These are phyloP conservation scores for Pichia sp. DNA, from an alignment of 1,139 yeast species.

Conservation along the genomic window DNA sequence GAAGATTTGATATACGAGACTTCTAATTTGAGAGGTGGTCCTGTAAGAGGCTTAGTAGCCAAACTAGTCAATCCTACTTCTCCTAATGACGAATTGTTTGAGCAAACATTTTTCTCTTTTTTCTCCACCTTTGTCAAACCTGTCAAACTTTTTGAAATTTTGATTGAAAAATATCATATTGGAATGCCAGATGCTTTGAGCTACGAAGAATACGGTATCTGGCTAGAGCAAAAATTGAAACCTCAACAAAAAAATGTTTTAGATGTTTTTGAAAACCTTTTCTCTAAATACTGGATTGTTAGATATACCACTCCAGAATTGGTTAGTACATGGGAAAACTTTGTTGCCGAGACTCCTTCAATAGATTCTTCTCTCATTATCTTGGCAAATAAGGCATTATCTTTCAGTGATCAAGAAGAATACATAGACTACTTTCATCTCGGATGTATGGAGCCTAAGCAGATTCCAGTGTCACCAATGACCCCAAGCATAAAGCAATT, in stretches of 20 bases:
- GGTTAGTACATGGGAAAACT: constrained; percentile 50
- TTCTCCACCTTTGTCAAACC: constrained; percentile 76
- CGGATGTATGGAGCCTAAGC: constrained; percentile 19
- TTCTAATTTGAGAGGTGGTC: constrained; percentile 84
- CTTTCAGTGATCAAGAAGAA: constrained; percentile 23
- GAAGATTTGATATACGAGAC: constrained; percentile 67
- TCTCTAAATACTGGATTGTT: constrained; percentile 69
- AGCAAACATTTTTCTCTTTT: constrained; percentile 66
- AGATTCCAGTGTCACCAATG: constrained; percentile 24
- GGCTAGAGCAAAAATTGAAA: constrained; percentile 69
- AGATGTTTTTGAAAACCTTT: constrained; percentile 64
- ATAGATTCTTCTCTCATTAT: constrained; percentile 18
- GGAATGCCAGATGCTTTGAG: constrained; percentile 87
- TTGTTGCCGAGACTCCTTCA: constrained; percentile 38
- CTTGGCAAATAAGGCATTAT: constrained; percentile 24
- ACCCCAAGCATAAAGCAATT: constrained; percentile 35
- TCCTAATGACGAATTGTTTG: constrained; percentile 58
- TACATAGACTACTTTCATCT: constrained; percentile 23
- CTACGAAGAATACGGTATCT: constrained; percentile 73
- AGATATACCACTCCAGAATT: constrained; percentile 34
- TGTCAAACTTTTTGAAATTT: constrained; percentile 54
- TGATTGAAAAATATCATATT: constrained; percentile 63
- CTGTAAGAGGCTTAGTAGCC: constrained; percentile 73
- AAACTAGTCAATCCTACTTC: constrained; percentile 78
- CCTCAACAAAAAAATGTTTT: constrained; percentile 69